Base-by-base conservation (phyloP, 305 asterid species). In the Ruellia speciosa region DNA sequence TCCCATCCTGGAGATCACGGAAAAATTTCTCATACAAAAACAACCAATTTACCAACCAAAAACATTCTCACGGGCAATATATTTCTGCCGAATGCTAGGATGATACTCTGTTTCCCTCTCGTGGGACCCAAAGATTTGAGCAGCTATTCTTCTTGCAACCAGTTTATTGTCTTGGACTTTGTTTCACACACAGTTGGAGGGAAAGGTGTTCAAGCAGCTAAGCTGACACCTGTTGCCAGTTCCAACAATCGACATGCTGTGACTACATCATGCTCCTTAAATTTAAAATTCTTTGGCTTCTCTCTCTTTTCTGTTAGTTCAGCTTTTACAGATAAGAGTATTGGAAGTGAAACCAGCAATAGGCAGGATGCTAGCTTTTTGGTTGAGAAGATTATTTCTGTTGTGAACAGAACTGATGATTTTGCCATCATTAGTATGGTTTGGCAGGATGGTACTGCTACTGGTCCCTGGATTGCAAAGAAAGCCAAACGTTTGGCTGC, bases 381-480 rank as follows among this genome's bases (percentile, higher is more conserved):
- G 45, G 85, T 80, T 52, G 79, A 76, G 64, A 75, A 78, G 69
- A 67, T 93, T 60, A 56, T 81, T 65, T 83, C 94, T 55, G 69
- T 62, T 55, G 78, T 68, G 56, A 75, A 74, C 66, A 66, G 68
- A 70, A 70, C 78, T 54, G 73, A 79, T 59, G 49, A 54, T 63
- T 74, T 66, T 68, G 84, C 96, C 62, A 77, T 74, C 56, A 56
- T 89, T 71, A 79, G 88, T 68, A 70, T 87, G 81, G 66, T 74
- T 73, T 83, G 95, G 99, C 93, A 77, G 77, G 90, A 81, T 59
- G 75, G 76, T 78, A 68, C 80, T 52, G 74, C 66, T 53, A 80
- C 95, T 62, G 95, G 88, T 66, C 92, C 95, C 66, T 82, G 85
- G 96, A 78, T 89, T 69, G 85, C 89, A 45, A 79, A 76, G 77